Conservation (phyloP, 1,284 basidiomycete species). For the Vanrija pseudolonga region DNA sequence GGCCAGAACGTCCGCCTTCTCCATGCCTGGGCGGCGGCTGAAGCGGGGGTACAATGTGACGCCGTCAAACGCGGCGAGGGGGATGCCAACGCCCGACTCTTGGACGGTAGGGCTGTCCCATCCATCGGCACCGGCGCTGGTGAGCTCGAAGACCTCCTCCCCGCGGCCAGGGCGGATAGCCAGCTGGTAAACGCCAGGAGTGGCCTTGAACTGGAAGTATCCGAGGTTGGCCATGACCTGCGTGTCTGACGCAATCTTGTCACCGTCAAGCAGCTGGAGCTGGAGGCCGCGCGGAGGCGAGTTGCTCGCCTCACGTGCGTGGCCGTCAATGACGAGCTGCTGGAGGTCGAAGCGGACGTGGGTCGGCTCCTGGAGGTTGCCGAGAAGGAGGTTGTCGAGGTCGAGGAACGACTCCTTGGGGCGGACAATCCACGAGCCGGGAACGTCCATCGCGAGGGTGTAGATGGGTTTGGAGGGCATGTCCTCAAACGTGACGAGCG, state of each 20-base stretch:
- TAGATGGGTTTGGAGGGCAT: conserved; percentile 67
- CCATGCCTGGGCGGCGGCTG: conserved; percentile 68
- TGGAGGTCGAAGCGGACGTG: conserved; percentile 87
- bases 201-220: conserved; percentile 92
- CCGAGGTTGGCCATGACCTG: conserved; percentile 91
- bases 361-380: conserved; percentile 54
- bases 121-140: conserved; percentile 76
- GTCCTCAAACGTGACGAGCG: conserved; percentile 47
- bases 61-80: conserved; percentile 81
- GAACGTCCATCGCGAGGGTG: conserved; percentile 86
- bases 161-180: conserved; percentile 79
- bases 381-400: conserved; percentile 90
- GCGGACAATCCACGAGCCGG: conserved; percentile 85
- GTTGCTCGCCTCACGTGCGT: conserved; percentile 69
- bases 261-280: conserved; percentile 63
- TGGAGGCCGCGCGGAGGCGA: conserved; percentile 77
- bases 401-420: conserved; percentile 86
- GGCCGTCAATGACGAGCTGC: conserved; percentile 88
- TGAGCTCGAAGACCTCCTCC: conserved; percentile 72
- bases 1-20: conserved; percentile 69
- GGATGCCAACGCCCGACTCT: conserved; percentile 63
- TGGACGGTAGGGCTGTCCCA: conserved; percentile 71
- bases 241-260: conserved; percentile 67
- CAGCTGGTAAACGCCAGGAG: conserved; percentile 79
- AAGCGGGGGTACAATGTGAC: conserved; percentile 82